Evolutionary conservation across 1,284 basidiomycete genomes (phyloP), one percentile per base, ranked within the genome.

Genomic region (Ustilago hordei): DNA sequence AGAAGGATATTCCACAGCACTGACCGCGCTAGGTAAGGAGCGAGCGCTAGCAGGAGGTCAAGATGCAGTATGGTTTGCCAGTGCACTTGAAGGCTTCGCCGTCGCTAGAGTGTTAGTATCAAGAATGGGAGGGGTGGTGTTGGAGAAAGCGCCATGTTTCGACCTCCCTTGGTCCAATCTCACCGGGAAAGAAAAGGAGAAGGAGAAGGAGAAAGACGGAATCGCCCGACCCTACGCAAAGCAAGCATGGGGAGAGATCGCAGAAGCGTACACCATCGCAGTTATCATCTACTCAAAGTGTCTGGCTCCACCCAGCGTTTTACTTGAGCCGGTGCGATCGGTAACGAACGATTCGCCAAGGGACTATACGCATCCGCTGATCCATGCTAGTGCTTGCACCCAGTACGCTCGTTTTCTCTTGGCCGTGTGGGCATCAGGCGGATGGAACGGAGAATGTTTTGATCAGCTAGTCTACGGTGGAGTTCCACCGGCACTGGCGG

Each of bases 381-480:
- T 86, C 43, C 81, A 86, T 39, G 82, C 81, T 8, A 67, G 57
- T 8, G 84, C 83, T 1, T 84, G 83, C 55, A 68, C 85, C 28
- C 69, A 81, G 54, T 84, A 84, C 41, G 73, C 84, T 8, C 72
- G 84, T 48, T 81, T 86, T 60, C 72, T 86, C 43, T 69, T 85
- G 12, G 82, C 84, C 0, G 69, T 86, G 13, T 86, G 82, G 80
- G 80, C 84, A 2, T 81, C 75, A 2, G 78, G 75, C 17, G 84
- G 84, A 0, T 86, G 83, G 82, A 85, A 84, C 48, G 82, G 78
- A 53, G 84, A 85, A 53, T 79, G 78, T 32, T 85, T 85, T 57
- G 84, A 86, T 68, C 84, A 85, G 71, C 71, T 86, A 31, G 59
- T 86, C 15, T 84, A 82, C 43, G 84, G 84, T 28, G 84, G 84